phyloP scores from a whole-genome alignment of 345 rosid genomes.

The Carallia brachiata region DNA sequence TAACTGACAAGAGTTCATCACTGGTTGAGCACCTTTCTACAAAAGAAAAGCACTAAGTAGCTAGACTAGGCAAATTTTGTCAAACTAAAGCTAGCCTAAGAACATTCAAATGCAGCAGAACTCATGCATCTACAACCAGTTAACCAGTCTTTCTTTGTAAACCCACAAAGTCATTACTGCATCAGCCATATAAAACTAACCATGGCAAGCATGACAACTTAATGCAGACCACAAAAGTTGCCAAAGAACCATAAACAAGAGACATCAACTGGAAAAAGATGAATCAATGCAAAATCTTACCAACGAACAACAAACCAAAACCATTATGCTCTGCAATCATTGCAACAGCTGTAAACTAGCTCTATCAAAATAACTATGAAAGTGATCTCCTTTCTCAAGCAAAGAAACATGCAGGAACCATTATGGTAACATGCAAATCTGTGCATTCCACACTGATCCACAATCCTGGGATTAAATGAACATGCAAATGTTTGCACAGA shows the following conservation, averaged over 20 bases:
- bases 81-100: no score
- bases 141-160: background rate
- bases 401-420: background rate
- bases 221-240: background rate
- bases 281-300: background rate
- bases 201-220: background rate
- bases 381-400: background rate
- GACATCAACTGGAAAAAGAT: background rate
- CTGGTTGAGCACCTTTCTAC: no score
- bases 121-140: background rate
- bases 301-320: no score
- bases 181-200: background rate
- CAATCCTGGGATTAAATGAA: no score
- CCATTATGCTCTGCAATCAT: no score
- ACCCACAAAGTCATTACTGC: background rate
- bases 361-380: background rate
- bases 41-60: no score
- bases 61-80: no score
- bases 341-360: no score
- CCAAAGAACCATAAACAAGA: background rate
- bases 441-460: background rate
- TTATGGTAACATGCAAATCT: background rate
- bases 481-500: no score
- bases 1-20: no score
- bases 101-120: background rate